Conservation (phyloP, 495 filamentous ascomycete species). For the Aspergillus sclerotiicarbonarius region DNA sequence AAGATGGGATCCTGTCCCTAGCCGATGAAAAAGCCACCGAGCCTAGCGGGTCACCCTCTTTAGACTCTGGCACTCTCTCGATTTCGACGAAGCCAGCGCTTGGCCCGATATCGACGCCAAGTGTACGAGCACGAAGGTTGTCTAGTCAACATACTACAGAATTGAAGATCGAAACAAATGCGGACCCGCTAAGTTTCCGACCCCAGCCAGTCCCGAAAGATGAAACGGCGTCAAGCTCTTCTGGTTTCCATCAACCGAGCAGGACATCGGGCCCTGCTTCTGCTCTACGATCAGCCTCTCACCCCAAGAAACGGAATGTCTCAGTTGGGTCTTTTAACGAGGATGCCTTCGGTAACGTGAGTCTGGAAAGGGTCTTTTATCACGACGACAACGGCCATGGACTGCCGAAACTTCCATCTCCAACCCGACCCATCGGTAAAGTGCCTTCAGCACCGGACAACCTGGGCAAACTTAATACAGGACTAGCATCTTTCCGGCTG, state of each 20-base stretch:
- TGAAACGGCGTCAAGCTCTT: constrained; percentile 19
- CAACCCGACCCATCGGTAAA: constrained; percentile 48
- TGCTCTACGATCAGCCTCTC: constrained; percentile 19
- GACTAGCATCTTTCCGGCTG: constrained; percentile 65
- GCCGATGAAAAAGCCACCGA: constrained; percentile 27
- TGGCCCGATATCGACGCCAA: constrained; percentile 43
- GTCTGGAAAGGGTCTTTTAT: constrained; percentile 33
- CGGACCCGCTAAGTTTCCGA: constrained; percentile 19
- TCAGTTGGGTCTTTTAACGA: constrained; percentile 35
- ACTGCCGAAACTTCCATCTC: constrained; percentile 40
- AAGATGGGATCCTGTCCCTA: constrained; percentile 47
- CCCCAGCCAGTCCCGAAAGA: constrained; percentile 35
- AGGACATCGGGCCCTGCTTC: constrained; percentile 24
- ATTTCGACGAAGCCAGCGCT: constrained; percentile 12
- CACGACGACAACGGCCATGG: constrained; percentile 40
- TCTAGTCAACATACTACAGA: constrained; percentile 77
- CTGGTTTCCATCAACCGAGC: constrained; percentile 13
- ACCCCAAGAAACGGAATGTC: constrained; percentile 29
- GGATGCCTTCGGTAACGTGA: constrained; percentile 25
- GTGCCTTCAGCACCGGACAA: constrained; percentile 51
- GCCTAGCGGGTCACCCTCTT: constrained; percentile 27
- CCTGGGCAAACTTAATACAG: constrained; percentile 77
- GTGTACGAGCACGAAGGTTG: constrained; percentile 76
- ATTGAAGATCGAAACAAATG: constrained; percentile 84
- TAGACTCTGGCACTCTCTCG: constrained; percentile 19